Evolutionary conservation across 768 basidiomycete species (phyloP), one percentile per base, ranked within the genome.

Genomic region (Aureoboletus auriporus): DNA sequence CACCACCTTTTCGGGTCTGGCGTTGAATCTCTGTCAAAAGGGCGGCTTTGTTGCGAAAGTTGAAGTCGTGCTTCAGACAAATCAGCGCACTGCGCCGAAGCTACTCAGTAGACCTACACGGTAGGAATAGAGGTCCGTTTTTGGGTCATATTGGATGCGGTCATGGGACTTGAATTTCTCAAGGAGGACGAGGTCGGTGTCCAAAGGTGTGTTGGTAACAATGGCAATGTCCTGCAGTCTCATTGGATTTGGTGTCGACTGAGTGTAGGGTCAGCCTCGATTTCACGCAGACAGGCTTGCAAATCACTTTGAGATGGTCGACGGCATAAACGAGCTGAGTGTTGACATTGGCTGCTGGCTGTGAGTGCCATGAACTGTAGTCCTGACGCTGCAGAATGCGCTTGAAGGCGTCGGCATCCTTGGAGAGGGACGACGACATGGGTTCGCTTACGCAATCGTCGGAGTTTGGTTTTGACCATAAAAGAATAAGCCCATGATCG

Each of bases 241-340:
- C 77, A 90, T 90, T 10, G 92, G 93, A 51, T 81, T 84, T 50
- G 77, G 80, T 20, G 86, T 82, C 1, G 77, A 75, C 82, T 84
- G 56, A 16, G 51, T 12, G 26, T 10, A 9, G 26, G 7, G 42
- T 50, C 50, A 59, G 50, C 39, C 49, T 44, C 10, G 36, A 44
- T 46, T 51, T 38, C 48, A 54, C 30, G 48, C 37, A 33, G 34
- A 48, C 26, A 33, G 41, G 50, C 17, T 14, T 26, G 31, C 26
- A 40, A 56, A 50, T 62, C 59, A 87, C 88, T 74, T 89, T 93
- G 51, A 94, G 78, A 66, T 85, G 77, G 54, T 83, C 82, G 23
- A 94, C 83, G 6, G 86, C 86, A 61, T 90, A 91, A 3, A 92
- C 82, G 28, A 94, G 75, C 65, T 93, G 90, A 0, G 92, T 94